Evolutionary conservation across 441 rosid genomes (phyloP).

Genomic region (Rhodomyrtus psidioides): DNA sequence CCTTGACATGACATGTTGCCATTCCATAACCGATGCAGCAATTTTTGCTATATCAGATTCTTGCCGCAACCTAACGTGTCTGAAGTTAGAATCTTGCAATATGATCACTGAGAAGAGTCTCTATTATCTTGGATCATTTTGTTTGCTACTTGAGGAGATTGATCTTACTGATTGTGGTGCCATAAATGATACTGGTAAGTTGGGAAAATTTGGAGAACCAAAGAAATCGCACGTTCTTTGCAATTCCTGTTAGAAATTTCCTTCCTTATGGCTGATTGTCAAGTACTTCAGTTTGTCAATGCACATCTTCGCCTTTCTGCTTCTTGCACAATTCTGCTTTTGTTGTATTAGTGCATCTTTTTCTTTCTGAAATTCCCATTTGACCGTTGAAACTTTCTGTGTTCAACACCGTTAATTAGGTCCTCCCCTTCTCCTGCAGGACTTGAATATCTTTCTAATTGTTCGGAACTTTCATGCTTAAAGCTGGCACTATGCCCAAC

Average conservation of each 20-base stretch:
- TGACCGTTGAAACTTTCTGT: conserved; percentile 3
- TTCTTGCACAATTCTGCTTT: background rate
- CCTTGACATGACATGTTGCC: conserved; percentile 64
- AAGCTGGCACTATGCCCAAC: conserved; percentile 73
- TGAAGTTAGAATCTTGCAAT: conserved; percentile 79
- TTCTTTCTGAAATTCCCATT: background rate
- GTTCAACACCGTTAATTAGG: background rate
- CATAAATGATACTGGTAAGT: conserved; percentile 61
- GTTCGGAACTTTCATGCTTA: conserved; percentile 49
- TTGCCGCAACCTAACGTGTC: conserved; percentile 50
- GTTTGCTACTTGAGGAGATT: conserved; percentile 58
- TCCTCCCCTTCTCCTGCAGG: conserved; percentile 31
- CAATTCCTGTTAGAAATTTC: background rate
- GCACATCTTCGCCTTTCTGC: background rate
- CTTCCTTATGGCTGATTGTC: background rate
- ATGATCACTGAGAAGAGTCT: conserved; percentile 77
- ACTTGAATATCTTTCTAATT: conserved; percentile 60
- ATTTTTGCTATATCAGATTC: conserved; percentile 61
- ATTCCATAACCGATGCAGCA: conserved; percentile 60
- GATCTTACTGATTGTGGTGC: conserved; percentile 84
- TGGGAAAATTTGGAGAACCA: background rate
- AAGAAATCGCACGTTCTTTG: background rate
- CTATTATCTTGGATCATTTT: conserved; percentile 52
- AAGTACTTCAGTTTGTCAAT: background rate
- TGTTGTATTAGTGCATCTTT: background rate